Evolutionary conservation across 345 rosid genomes (phyloP), one percentile per base, ranked within the genome.

Genomic region (Eucalyptus dawsonii): DNA sequence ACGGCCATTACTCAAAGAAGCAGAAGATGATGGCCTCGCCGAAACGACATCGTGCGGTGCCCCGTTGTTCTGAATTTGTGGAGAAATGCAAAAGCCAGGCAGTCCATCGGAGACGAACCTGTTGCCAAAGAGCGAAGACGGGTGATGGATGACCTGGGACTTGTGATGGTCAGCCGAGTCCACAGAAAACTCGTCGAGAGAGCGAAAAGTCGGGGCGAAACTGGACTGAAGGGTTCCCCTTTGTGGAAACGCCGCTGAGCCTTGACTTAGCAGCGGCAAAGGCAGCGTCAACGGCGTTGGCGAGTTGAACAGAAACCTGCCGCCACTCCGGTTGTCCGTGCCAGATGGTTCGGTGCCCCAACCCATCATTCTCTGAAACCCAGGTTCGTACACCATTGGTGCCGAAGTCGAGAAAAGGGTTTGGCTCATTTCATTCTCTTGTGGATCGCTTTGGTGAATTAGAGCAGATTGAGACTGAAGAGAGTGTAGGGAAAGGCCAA

Each of bases 141-240:
- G 95, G 16, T 89, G 90, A 44, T 87, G 88, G 83, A 37, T 72
- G 45, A 72, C 83, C 83, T 72, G 83, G 14, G 83, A 72, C 76
- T 93, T 93, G 72, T 92, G 93, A 67, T 95, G 94, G 87, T 94
- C 90, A 34, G 89, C 37, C 42, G 94, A 88, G 50, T 89, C 91
- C 88, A 93, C 86, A 14, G 92, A 88, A 76, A 93, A 88, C 89
- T 94, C 95, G 88, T 93, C 92, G 93, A 95, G 94, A 90, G 95
- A 90, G 54, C 95, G 96, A 91, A 95, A 76, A 31, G 96, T 90
- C 25, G 92, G 94, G 27, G 93, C 86, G 81, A 96, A 94, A 92
- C 94, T 95, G 97, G 98, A 94, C 97, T 95, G 97, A 95, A 95
- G 96, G 96, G 97, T 92, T 89, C 96, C 97, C 96, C 98, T 91